Conservation (phyloP, 176 grass and related monocot genomes). For the Juncus effusus region DNA sequence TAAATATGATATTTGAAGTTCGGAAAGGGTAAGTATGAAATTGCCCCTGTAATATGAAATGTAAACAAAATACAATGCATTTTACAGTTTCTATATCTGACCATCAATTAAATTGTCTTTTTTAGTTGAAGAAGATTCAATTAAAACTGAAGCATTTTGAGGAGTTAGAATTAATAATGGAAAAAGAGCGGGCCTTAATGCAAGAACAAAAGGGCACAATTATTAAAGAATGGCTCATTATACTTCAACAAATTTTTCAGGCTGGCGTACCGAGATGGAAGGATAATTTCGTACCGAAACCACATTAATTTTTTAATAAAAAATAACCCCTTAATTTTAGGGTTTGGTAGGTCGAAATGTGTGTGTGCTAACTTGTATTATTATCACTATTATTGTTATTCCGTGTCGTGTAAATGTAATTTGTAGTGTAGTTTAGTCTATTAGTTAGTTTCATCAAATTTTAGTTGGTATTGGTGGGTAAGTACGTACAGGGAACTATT, state of each 20-base stretch:
- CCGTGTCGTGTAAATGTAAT: too few species aligned
- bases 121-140: constrained; percentile 80
- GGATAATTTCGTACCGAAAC: constrained; percentile 53
- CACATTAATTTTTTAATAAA: constrained; percentile 25
- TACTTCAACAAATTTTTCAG: constrained; percentile 51
- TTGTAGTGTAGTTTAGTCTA: too few species aligned
- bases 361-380: too few species aligned
- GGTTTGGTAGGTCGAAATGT: constrained; percentile 1
- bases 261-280: constrained; percentile 57
- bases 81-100: constrained; percentile 1
- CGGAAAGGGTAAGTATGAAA: too few species aligned
- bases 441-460: too few species aligned
- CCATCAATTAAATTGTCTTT: neutral
- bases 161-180: constrained; percentile 74
- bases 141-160: constrained; percentile 83
- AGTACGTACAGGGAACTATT: too few species aligned
- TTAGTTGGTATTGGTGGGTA: too few species aligned
- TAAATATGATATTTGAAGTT: too few species aligned
- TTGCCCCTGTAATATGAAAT: too few species aligned
- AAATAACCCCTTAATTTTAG: constrained; percentile 32
- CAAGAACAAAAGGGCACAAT: constrained; percentile 59
- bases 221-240: constrained; percentile 60
- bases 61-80: too few species aligned
- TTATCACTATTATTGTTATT: too few species aligned
- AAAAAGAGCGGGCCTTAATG: constrained; percentile 54